Evolutionary conservation across 2,329 filamentous ascomycete species (phyloP).

Genomic region (Monosporascus sp.): DNA sequence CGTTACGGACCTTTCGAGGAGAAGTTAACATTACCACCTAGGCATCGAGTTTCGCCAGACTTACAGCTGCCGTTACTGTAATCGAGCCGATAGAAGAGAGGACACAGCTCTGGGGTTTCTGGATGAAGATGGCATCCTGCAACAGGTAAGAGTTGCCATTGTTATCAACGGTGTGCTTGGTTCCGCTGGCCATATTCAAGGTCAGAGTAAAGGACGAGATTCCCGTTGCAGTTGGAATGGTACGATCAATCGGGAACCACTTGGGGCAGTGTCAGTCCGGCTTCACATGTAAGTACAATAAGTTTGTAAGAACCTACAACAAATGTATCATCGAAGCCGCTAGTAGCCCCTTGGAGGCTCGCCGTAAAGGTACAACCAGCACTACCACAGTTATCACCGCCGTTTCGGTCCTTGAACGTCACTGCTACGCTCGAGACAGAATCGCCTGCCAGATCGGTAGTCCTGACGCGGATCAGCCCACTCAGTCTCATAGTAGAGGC

Average conservation of each 20-base stretch:
- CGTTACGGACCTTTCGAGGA: constrained; percentile 37
- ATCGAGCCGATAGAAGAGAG: constrained; percentile 35
- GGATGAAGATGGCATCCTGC: constrained; percentile 49
- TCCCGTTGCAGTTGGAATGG: constrained; percentile 51
- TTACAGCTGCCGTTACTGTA: constrained; percentile 38
- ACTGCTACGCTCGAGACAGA: constrained; percentile 43
- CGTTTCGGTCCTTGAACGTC: constrained; percentile 50
- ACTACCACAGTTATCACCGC: constrained; percentile 38
- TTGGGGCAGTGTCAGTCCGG: constrained; percentile 10
- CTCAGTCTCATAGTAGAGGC: constrained; percentile 43
- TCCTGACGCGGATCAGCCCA: constrained; percentile 53
- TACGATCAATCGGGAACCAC: constrained; percentile 37
- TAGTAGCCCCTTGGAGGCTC: constrained; percentile 40
- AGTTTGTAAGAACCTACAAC: constrained; percentile 31
- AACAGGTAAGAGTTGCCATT: constrained; percentile 51
- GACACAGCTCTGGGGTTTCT: constrained; percentile 52
- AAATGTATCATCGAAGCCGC: constrained; percentile 57
- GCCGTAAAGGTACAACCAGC: constrained; percentile 39
- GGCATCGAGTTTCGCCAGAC: neutral
- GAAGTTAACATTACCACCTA: neutral
- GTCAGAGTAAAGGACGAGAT: constrained; percentile 57
- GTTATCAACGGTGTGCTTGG: constrained; percentile 44
- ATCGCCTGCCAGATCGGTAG: constrained; percentile 37
- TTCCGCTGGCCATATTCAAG: constrained; percentile 42
- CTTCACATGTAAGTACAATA: neutral